Percentiles rank a stretch among this genome's conserved stretches.
These are phyloP conservation scores for Chenopodium formosanum DNA, from an alignment of 148 eudicot species.

Conservation along the genomic window DNA sequence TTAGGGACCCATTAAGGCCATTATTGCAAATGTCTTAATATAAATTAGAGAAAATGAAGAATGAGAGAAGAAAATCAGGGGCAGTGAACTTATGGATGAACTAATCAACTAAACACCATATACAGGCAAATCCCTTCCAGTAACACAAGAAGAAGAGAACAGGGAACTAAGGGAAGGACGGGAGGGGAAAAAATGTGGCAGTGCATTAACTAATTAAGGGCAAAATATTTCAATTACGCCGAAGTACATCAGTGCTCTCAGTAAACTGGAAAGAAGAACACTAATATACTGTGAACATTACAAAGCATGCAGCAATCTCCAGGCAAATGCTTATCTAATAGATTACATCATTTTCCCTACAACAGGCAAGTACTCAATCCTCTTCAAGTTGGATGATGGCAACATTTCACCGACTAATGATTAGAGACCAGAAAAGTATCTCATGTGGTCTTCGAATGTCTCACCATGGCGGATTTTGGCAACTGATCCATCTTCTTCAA, in stretches of 20 bases:
- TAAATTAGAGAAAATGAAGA: too few species aligned
- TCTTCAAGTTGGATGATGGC: constrained; percentile 3
- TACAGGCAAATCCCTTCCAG: too few species aligned
- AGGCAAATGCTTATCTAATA: constrained; percentile 1
- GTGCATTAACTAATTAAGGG: not conserved
- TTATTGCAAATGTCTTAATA: too few species aligned
- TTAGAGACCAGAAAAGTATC: constrained; percentile 66
- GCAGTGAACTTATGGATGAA: too few species aligned
- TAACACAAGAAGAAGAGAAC: not conserved
- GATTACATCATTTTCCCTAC: constrained; percentile 3
- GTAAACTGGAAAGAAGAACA: not conserved
- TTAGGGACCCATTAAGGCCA: too few species aligned
- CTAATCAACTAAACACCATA: too few species aligned
- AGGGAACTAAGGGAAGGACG: too few species aligned
- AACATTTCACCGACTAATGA: not conserved
- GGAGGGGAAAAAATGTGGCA: not conserved
- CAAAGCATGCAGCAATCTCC: not conserved
- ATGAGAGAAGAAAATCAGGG: too few species aligned
- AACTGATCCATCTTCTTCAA: constrained; percentile 76
- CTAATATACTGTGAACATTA: not conserved
- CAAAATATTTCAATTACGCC: not conserved
- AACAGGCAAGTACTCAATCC: not conserved
- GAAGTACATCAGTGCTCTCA: not conserved
- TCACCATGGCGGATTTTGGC: constrained; percentile 77
- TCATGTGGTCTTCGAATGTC: constrained; percentile 78